Percentiles rank a stretch among this genome's conserved stretches.
Evolutionary conservation across 352 stramenopile genomes (phyloP).

Genomic region (Globisporangium nunn): DNA sequence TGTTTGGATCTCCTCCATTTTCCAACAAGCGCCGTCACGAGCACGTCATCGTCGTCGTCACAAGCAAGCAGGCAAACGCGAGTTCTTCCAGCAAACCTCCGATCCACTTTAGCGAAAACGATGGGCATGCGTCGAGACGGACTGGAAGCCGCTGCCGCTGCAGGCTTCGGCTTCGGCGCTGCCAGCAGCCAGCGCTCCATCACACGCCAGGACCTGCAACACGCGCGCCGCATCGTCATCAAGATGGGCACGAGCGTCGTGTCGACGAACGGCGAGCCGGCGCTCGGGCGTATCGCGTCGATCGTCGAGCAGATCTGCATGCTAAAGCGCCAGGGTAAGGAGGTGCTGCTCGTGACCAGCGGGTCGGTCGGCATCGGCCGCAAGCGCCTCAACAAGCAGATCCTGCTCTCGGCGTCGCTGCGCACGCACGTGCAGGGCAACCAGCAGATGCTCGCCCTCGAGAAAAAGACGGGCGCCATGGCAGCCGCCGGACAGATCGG

Average conservation of each 20-base stretch:
- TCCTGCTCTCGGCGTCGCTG: constrained; percentile 80
- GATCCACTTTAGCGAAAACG: not conserved
- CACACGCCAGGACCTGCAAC: constrained; percentile 61
- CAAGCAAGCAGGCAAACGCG: not conserved
- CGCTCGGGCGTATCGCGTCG: constrained; percentile 84
- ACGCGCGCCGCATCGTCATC: constrained; percentile 88
- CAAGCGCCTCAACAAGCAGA: constrained; percentile 92
- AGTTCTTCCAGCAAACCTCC: not conserved
- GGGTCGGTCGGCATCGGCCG: constrained; percentile 93
- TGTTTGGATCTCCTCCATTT: constrained; percentile 5
- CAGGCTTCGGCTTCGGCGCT: not conserved
- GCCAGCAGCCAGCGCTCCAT: constrained; percentile 32
- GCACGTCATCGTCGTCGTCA: not conserved
- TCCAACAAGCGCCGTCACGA: not conserved
- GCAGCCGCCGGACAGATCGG: constrained; percentile 94
- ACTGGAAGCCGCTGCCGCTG: constrained; percentile 35
- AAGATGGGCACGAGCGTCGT: constrained; percentile 96
- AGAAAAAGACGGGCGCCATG: constrained; percentile 85
- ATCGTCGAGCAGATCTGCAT: constrained; percentile 93
- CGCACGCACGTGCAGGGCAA: constrained; percentile 84
- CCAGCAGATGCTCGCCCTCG: constrained; percentile 86
- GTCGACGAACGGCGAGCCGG: constrained; percentile 89
- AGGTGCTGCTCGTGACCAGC: constrained; percentile 85
- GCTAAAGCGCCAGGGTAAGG: constrained; percentile 88
- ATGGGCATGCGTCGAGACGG: constrained; percentile 48